A percentile compares a stretch with the other conserved stretches of the same genome.
Evolutionary conservation across 1,284 basidiomycete species (phyloP).

Genomic region (Amylostereum chailletii): DNA sequence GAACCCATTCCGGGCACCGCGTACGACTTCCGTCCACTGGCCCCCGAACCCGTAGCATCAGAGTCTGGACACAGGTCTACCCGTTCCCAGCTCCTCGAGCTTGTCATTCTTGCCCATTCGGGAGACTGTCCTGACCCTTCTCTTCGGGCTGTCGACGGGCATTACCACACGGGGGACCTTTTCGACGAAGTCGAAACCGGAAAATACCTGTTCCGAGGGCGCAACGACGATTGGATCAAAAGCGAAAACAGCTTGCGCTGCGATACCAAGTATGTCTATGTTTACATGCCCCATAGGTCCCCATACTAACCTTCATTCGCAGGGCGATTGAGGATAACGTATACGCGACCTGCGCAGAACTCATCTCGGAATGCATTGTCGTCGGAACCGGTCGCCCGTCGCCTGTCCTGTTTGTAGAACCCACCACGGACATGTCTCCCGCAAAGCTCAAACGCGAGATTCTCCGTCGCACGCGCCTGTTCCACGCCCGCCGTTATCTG

Average conservation of each 20-base stretch:
- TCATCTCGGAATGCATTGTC: slow-evolving; percentile 55
- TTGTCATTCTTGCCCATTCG: slow-evolving; percentile 55
- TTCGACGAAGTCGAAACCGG: slow-evolving; percentile 52
- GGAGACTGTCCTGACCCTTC: slow-evolving; percentile 58
- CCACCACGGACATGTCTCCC: slow-evolving; percentile 33
- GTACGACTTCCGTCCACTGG: slow-evolving; percentile 51
- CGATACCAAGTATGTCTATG: slow-evolving; percentile 49
- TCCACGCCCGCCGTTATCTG: slow-evolving; percentile 56
- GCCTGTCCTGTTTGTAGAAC: slow-evolving; percentile 61
- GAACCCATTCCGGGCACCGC: slow-evolving; percentile 45
- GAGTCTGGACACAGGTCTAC: slow-evolving; percentile 42
- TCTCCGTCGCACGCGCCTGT: slow-evolving; percentile 52
- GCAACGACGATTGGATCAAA: slow-evolving; percentile 76
- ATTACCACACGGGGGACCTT: slow-evolving; percentile 69
- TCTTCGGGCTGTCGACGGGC: slow-evolving; percentile 47
- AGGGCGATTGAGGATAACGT: slow-evolving; percentile 67
- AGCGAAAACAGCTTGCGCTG: slow-evolving; percentile 64
- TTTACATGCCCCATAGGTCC: background rate
- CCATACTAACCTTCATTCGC: slow-evolving; percentile 9
- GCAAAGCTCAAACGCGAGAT: slow-evolving; percentile 54
- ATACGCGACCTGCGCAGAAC: slow-evolving; percentile 39
- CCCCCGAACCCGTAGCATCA: slow-evolving; percentile 22
- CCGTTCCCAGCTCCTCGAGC: slow-evolving; percentile 43
- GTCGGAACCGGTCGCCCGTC: slow-evolving; percentile 59
- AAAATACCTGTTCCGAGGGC: slow-evolving; percentile 51